Evolutionary conservation across 768 basidiomycete species (phyloP).

Genomic region (Rhodocollybia butyracea): DNA sequence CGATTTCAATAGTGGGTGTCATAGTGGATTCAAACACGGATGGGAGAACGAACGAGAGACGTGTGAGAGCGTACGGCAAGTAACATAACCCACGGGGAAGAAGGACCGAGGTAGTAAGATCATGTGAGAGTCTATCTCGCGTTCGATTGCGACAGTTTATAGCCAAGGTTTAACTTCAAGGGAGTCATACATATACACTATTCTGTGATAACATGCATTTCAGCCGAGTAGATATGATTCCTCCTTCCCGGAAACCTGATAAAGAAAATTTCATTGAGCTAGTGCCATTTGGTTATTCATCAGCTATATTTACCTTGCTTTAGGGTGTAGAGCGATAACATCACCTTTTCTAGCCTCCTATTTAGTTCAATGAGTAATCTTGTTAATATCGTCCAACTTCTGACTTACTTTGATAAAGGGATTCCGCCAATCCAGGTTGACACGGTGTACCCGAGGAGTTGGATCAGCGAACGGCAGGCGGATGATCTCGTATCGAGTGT

Average conservation of each 20-base stretch:
- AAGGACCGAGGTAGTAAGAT: no score
- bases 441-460: slow-evolving; percentile 5
- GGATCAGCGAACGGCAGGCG: slow-evolving; percentile 5
- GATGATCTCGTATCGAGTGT: slow-evolving; percentile 5
- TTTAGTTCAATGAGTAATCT: neutral
- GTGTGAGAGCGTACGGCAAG: no score
- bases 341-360: slow-evolving; percentile 3
- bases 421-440: slow-evolving; percentile 4
- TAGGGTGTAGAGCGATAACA: slow-evolving; percentile 2
- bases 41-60: no score
- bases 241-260: neutral
- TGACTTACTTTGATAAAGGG: slow-evolving; percentile 3
- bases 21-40: slow-evolving; percentile 12
- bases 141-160: no score
- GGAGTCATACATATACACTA: neutral
- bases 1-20: slow-evolving; percentile 43
- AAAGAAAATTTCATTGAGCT: neutral
- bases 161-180: neutral
- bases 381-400: no score
- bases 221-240: neutral
- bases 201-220: slow-evolving; percentile 5
- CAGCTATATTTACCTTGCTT: neutral
- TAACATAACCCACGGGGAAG: no score
- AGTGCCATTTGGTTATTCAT: no score
- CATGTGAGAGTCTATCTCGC: neutral